Conservation (phyloP, 2,329 filamentous ascomycete species). For the Chaetomium globosum region DNA sequence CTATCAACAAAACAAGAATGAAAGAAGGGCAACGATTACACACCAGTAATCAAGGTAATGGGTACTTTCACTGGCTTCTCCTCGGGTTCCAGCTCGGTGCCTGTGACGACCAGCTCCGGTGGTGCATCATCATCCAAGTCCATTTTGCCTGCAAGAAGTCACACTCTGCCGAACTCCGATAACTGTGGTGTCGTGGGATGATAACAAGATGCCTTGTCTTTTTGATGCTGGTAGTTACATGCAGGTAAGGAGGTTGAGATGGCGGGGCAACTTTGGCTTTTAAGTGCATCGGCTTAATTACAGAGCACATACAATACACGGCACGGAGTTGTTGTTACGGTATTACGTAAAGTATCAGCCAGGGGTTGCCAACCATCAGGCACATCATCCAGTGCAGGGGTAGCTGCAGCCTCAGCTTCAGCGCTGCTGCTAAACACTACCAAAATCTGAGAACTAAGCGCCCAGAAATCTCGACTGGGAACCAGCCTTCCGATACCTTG, state of each 20-base stretch:
- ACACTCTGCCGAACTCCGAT: background rate
- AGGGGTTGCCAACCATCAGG: background rate
- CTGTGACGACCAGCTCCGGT: constrained; percentile 62
- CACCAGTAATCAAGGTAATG: constrained; percentile 84
- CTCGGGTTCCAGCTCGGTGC: constrained; percentile 46
- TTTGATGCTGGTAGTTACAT: constrained; percentile 14
- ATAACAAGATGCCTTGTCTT: background rate
- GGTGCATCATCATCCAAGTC: constrained; percentile 68
- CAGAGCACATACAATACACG: background rate
- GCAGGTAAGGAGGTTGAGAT: constrained; percentile 16
- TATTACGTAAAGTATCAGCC: constrained; percentile 20
- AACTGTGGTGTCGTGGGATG: background rate
- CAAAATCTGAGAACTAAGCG: background rate
- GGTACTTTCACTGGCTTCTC: constrained; percentile 69
- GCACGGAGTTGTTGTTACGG: background rate
- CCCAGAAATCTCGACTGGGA: constrained; percentile 5
- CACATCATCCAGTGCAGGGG: background rate
- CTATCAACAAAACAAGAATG: background rate
- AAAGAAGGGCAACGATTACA: constrained; percentile 40
- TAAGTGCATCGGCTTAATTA: background rate
- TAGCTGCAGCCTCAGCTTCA: constrained; percentile 10
- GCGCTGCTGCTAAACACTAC: background rate
- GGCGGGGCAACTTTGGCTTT: constrained; percentile 10
- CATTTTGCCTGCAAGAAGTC: constrained; percentile 47
- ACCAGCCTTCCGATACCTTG: background rate